Evolutionary conservation across 176 grass and related monocot genomes (phyloP).

Genomic region (Carex littledalei): DNA sequence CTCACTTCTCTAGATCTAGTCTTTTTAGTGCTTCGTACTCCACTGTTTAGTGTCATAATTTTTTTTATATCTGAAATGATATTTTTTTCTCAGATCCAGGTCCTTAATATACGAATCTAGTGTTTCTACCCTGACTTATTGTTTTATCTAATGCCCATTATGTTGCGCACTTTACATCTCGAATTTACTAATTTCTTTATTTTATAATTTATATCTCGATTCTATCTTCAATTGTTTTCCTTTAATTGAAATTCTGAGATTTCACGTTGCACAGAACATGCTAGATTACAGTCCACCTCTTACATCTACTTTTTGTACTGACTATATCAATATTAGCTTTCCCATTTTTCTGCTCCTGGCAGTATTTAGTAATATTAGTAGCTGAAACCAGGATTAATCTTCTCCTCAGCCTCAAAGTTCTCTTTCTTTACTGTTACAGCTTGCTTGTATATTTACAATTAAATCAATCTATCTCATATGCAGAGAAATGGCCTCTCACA

Average conservation of each 20-base stretch:
- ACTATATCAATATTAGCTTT: background rate
- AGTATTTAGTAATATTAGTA: constrained; percentile 9
- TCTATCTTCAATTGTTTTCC: background rate
- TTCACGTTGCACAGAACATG: background rate
- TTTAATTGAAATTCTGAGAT: background rate
- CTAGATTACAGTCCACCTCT: background rate
- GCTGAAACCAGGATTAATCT: constrained; percentile 5
- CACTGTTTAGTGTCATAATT: background rate
- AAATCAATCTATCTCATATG: background rate
- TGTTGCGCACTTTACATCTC: background rate
- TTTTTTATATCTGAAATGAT: background rate
- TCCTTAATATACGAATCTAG: background rate
- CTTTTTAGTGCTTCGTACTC: background rate
- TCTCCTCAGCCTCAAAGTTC: background rate
- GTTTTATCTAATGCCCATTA: background rate
- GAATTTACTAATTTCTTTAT: background rate
- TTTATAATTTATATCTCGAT: background rate
- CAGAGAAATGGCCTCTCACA: constrained; percentile 88
- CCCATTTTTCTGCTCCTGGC: background rate
- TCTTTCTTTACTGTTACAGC: background rate
- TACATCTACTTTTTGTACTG: background rate
- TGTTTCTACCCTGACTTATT: background rate
- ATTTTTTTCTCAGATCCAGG: constrained; percentile 11
- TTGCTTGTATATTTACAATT: background rate
- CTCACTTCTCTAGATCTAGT: constrained; percentile 7